Base-by-base conservation (phyloP, 768 basidiomycete genomes). In the Strobilomyces confusus region DNA sequence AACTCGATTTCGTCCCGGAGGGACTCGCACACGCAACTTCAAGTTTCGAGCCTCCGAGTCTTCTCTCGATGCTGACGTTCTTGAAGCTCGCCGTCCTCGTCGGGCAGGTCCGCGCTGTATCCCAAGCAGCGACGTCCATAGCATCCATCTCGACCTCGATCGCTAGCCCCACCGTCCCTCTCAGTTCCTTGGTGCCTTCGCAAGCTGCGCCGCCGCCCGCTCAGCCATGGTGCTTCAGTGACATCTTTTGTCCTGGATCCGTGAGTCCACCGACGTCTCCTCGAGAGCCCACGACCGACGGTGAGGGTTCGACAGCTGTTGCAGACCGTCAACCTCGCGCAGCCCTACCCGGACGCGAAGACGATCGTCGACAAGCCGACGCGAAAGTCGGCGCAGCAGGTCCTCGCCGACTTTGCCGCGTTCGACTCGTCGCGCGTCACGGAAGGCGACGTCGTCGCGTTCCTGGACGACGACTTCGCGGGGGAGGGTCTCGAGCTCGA, bases 301-400 rank as follows among this genome's bases (percentile, higher is more conserved):
- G n/a, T n/a, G n/a, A n/a, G n/a, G n/a, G n/a, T n/a, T n/a, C n/a
- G n/a, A 11, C 17, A 92, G 89, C 63, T 92, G 9, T 75, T 97
- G 23, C 92, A 95, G 80, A 87, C 89, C 1, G 84, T 95, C 55
- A 87, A 92, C 66, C 60, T 95, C 55, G 91, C 92, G 0, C 67
- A 77, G 38, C 71, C 88, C 25, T 97, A 79, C 64, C 66, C 77
- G 0, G 94, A 97, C 69, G 83, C 85, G 43, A 95, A 97, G 72
- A 94, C 90, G 0, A 85, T 95, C 67, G 88, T 89, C 9, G 94
- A 95, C 76, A 75, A 94, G 77, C 93, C 93, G 3, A 95, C 93
- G 1, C 77, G 74, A 63, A 82, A 84, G 60, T 69, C 78, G 0
- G 64, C 85, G 1, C 81, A 83, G 59, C 73, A 76, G 48, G 91